Evolutionary conservation across 768 basidiomycete species (phyloP).

Genomic region (Suillus cothurnatus): DNA sequence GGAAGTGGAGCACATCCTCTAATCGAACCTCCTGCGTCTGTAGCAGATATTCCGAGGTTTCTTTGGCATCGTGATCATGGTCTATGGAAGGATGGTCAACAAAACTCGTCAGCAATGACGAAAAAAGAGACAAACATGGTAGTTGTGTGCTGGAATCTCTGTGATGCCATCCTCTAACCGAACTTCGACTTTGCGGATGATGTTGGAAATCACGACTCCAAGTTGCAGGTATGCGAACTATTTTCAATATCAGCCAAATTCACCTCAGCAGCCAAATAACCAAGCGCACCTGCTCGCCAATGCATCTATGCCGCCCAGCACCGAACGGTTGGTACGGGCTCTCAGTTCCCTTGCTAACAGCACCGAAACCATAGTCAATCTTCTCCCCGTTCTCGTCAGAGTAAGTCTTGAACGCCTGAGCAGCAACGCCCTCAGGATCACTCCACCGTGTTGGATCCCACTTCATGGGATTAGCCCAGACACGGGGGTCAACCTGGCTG

Average conservation of each 20-base stretch:
- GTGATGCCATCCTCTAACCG: conserved; percentile 52
- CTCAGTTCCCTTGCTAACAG: conserved; percentile 94
- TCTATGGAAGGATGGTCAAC: conserved; percentile 46
- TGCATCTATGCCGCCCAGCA: conserved; percentile 93
- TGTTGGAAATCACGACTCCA: conserved; percentile 75
- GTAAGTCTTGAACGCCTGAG: conserved; percentile 76
- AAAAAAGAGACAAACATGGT: conserved; percentile 63
- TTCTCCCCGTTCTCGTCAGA: conserved; percentile 80
- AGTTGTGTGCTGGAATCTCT: conserved; percentile 81
- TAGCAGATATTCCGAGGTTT: conserved; percentile 64
- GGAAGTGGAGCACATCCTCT: conserved; percentile 16
- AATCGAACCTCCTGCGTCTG: conserved; percentile 63
- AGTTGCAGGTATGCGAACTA: conserved; percentile 96
- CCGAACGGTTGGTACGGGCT: conserved; percentile 98
- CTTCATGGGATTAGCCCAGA: conserved; percentile 72
- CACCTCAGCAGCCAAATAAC: neutral
- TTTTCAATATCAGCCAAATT: conserved; percentile 5
- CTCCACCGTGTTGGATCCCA: conserved; percentile 90
- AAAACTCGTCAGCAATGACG: neutral
- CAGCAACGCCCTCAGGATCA: conserved; percentile 81
- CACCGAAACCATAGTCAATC: conserved; percentile 95
- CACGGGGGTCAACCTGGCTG: conserved; percentile 79
- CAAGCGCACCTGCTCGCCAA: conserved; percentile 76
- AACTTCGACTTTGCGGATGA: conserved; percentile 79
- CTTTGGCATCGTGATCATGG: conserved; percentile 92